A percentile compares a stretch with the other conserved stretches of the same genome.
These are phyloP conservation scores for Pythium phragmiticola DNA, from an alignment of 352 stramenopile genomes.

Conservation along the genomic window DNA sequence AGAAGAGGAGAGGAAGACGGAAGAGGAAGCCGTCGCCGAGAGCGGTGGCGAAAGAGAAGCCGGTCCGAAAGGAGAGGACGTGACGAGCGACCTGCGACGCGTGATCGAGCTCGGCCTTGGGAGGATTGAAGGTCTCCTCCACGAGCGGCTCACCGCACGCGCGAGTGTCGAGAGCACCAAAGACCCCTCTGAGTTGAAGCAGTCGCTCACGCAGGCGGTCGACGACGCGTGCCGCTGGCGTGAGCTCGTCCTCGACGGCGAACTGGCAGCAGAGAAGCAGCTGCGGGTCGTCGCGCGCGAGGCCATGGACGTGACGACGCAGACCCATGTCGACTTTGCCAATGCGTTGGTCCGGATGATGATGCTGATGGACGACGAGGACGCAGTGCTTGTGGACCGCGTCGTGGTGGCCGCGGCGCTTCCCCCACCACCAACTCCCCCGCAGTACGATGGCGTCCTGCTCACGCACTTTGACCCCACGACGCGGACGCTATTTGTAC, in stretches of 20 bases:
- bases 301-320: not conserved
- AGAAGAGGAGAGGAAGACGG: not conserved
- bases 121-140: slow-evolving; percentile 23
- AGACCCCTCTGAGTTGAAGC: slow-evolving; percentile 11
- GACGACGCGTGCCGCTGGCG: slow-evolving; percentile 19
- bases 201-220: slow-evolving; percentile 8
- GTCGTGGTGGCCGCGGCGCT: slow-evolving; percentile 10
- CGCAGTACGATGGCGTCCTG: not conserved
- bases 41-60: not conserved
- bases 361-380: not conserved
- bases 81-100: not conserved
- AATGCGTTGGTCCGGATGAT: slow-evolving; percentile 15
- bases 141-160: not conserved
- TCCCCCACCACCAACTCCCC: not conserved
- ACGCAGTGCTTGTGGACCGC: not conserved
- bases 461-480: slow-evolving; percentile 22
- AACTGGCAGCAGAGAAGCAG: not conserved
- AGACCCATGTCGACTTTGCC: slow-evolving; percentile 6
- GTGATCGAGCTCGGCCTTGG: slow-evolving; percentile 16
- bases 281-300: slow-evolving; percentile 4
- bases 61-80: not conserved
- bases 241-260: not conserved
- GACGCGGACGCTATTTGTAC: slow-evolving; percentile 36
- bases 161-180: not conserved
- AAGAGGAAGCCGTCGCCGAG: not conserved